Evolutionary conservation across 2,329 filamentous ascomycete genomes (phyloP).

Genomic region (Amauroascus verrucosus): DNA sequence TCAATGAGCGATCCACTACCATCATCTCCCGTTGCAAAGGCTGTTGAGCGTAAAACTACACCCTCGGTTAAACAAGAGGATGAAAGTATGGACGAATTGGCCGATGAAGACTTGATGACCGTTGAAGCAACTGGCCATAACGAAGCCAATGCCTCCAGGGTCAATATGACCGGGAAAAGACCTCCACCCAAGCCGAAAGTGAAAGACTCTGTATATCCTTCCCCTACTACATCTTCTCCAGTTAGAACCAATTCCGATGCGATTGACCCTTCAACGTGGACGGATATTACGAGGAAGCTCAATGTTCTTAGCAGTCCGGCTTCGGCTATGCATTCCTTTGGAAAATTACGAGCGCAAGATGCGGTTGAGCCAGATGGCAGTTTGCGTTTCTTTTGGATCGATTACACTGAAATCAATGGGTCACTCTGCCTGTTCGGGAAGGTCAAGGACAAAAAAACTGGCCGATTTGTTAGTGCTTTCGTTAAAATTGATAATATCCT

Average conservation of each 20-base stretch:
- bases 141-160: constrained; percentile 54
- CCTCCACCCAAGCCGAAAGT: constrained; percentile 57
- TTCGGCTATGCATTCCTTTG: constrained; percentile 51
- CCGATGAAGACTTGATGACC: constrained; percentile 76
- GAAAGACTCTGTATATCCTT: constrained; percentile 57
- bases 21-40: constrained; percentile 77
- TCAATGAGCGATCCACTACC: constrained; percentile 77
- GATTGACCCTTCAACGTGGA: constrained; percentile 79
- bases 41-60: constrained; percentile 58
- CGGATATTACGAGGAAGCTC: constrained; percentile 70
- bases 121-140: constrained; percentile 60
- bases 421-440: constrained; percentile 93
- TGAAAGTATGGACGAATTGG: constrained; percentile 49
- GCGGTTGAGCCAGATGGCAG: constrained; percentile 91
- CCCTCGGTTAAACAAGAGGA: constrained; percentile 38
- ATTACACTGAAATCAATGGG: constrained; percentile 87
- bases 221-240: constrained; percentile 68
- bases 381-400: constrained; percentile 90
- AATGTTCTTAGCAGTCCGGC: constrained; percentile 71
- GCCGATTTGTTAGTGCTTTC: constrained; percentile 77
- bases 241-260: constrained; percentile 48
- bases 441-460: constrained; percentile 76
- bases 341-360: constrained; percentile 73
- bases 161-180: constrained; percentile 76
- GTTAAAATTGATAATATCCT: constrained; percentile 92